phyloP scores from a whole-genome alignment of 2,329 filamentous ascomycete species.

The Alternaria triticimaculans region DNA sequence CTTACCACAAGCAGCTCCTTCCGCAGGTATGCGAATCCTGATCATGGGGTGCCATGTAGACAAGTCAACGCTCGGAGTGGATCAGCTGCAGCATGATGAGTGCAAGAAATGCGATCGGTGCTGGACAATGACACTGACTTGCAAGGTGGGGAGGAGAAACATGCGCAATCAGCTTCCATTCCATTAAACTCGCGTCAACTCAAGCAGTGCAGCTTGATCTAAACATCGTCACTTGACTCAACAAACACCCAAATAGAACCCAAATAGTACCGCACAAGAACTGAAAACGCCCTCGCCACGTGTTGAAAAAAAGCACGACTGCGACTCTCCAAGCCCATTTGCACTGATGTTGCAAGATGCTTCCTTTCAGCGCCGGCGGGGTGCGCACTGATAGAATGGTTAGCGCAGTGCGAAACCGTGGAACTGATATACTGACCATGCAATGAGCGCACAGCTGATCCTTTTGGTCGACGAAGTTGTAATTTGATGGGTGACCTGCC shows the following conservation, averaged over 20 bases:
- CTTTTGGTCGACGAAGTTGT: slow-evolving; percentile 26
- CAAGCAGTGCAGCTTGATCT: neutral
- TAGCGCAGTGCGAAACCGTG: slow-evolving; percentile 22
- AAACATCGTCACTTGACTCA: neutral
- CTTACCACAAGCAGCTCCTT: neutral
- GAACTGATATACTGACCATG: slow-evolving; percentile 26
- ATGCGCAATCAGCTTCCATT: slow-evolving; percentile 7
- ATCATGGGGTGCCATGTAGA: neutral
- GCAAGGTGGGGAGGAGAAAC: neutral
- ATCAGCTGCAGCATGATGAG: neutral
- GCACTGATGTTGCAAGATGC: neutral
- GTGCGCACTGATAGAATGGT: slow-evolving; percentile 29
- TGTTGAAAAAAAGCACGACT: neutral
- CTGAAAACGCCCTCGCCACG: neutral
- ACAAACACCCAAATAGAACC: neutral
- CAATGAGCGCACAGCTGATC: slow-evolving; percentile 30
- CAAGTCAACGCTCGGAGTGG: neutral
- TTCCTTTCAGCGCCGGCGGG: slow-evolving; percentile 20
- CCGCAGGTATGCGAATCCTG: neutral
- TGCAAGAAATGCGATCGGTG: neutral
- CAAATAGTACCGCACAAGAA: neutral
- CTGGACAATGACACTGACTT: neutral
- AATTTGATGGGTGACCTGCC: slow-evolving; percentile 28
- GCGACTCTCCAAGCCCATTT: neutral
- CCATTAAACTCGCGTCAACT: slow-evolving; percentile 1